phyloP scores from a whole-genome alignment of 805 yeast genomes.

The Myxozyma nipponensis region DNA sequence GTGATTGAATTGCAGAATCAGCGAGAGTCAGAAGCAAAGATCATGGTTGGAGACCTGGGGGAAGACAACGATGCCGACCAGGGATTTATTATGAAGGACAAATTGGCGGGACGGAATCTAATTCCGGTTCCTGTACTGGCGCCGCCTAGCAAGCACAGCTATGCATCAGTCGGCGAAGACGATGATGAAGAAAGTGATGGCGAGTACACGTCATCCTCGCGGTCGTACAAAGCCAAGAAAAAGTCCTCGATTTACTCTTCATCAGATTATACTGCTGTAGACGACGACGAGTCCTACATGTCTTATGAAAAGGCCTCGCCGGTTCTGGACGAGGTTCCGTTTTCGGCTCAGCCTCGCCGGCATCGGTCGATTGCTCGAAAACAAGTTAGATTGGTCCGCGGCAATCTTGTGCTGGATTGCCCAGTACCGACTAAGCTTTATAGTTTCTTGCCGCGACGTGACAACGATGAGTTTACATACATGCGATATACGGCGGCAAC shows the following conservation, averaged over 20 bases:
- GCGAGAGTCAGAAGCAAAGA: slow-evolving; percentile 10
- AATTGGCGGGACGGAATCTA: not conserved
- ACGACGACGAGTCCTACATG: slow-evolving; percentile 6
- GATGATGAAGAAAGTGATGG: slow-evolving; percentile 2
- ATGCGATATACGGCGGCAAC: slow-evolving; percentile 98
- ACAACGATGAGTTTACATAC: slow-evolving; percentile 87
- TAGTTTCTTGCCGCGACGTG: slow-evolving; percentile 79
- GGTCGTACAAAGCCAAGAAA: not conserved
- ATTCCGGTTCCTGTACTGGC: slow-evolving; percentile 6
- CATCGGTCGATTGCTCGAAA: slow-evolving; percentile 67
- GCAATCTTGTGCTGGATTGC: slow-evolving; percentile 85
- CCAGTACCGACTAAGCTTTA: slow-evolving; percentile 88
- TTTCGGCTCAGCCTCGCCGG: slow-evolving; percentile 40
- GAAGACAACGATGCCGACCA: not conserved
- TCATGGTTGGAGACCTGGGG: not conserved
- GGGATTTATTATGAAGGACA: not conserved
- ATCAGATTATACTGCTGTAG: slow-evolving; percentile 8
- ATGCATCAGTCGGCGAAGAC: not conserved
- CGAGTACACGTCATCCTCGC: slow-evolving; percentile 1
- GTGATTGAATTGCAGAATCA: slow-evolving; percentile 10
- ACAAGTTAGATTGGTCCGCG: slow-evolving; percentile 69
- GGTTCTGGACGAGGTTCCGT: slow-evolving; percentile 20
- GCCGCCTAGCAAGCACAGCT: not conserved
- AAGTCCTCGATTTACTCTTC: not conserved
- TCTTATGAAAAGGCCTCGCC: slow-evolving; percentile 14